These are phyloP conservation scores for Dictyostelium discoideum DNA, from an alignment of 78 protist species.

Conservation along the genomic window dicty_2.7 NC_007091.3:2245501-2246000, in stretches of 20 bases:
- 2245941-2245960: not conserved
- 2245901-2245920: not conserved
- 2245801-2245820: constrained; percentile 47
- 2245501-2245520: constrained; percentile 61
- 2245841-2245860: not conserved
- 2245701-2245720: constrained; percentile 64
- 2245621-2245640: constrained; percentile 69
- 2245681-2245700: constrained; percentile 54
- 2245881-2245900: not conserved
- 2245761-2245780: constrained; percentile 60
- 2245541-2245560: constrained; percentile 70
- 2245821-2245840: no score
- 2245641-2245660: constrained; percentile 80
- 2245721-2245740: constrained; percentile 67
- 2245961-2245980: not conserved
- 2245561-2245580: constrained; percentile 53
- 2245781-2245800: constrained; percentile 54
- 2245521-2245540: constrained; percentile 74
- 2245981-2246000: not conserved
- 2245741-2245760: constrained; percentile 79
- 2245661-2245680: constrained; percentile 65
- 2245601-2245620: constrained; percentile 79
- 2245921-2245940: no score
- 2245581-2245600: constrained; percentile 79
- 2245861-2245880: not conserved